phyloP scores from a whole-genome alignment of 306 rosid species.

The Prinsepia uniflora region DNA sequence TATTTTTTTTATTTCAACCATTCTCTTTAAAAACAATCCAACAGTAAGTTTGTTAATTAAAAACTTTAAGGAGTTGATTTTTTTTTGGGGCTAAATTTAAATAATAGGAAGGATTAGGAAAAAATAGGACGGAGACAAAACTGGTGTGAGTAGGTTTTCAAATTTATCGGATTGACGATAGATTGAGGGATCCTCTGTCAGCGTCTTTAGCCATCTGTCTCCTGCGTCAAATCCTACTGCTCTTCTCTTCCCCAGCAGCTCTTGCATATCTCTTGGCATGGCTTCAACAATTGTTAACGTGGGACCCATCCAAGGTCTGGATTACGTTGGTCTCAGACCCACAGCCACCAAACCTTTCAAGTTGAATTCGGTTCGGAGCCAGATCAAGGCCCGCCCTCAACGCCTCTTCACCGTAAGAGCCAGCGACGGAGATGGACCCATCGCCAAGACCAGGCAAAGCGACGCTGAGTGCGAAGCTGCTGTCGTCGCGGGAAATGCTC shows the following conservation, averaged over 20 bases:
- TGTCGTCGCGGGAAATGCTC: constrained; percentile 66
- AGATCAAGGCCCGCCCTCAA: constrained; percentile 26
- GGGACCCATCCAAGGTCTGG: constrained; percentile 40
- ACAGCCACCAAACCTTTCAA: constrained; percentile 21
- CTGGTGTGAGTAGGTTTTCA: not conserved
- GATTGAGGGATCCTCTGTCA: constrained; percentile 7
- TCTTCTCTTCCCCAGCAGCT: not conserved
- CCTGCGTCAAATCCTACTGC: not conserved
- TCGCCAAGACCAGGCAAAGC: constrained; percentile 39
- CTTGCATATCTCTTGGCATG: constrained; percentile 25
- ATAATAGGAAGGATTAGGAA: too few relatives aligned
- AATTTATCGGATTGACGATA: not conserved
- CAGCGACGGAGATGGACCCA: constrained; percentile 23
- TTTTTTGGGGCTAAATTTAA: too few relatives aligned
- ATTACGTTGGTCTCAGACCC: constrained; percentile 44
- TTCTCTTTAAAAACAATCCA: too few relatives aligned
- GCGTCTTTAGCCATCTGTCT: not conserved
- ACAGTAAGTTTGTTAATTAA: too few relatives aligned
- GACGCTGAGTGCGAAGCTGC: constrained; percentile 89
- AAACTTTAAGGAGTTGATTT: too few relatives aligned
- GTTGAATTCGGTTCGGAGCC: constrained; percentile 31
- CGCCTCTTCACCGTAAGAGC: constrained; percentile 52
- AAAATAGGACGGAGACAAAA: not conserved
- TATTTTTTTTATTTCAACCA: too few relatives aligned
- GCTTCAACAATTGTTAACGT: constrained; percentile 51